Base-by-base conservation (phyloP, 2,329 filamentous ascomycete species). In the Colletotrichum camelliae region DNA sequence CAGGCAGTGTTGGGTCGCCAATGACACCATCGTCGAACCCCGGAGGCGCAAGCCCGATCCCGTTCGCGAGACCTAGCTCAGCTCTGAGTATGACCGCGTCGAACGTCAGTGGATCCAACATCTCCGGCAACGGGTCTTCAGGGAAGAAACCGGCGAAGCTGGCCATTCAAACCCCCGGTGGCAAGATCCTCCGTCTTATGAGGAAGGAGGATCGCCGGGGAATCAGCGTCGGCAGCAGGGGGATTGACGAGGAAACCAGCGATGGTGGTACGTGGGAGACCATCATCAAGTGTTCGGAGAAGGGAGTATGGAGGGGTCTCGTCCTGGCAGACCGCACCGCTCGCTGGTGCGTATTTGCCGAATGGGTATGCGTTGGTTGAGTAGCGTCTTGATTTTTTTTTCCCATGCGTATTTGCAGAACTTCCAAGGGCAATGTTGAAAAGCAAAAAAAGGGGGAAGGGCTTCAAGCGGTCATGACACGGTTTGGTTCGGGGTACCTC, bases 171-270 rank as follows among this genome's bases (percentile, higher is more conserved):
- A 95, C 94, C 7, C 97, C 97, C 0, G 94, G 94, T 35, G 97
- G 97, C 77, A 98, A 98, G 87, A 98, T 99, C 79, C 91, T 98
- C 75, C 90, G 97, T 69, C 88, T 97, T 81, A 95, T 95, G 88
- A 89, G 94, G 79, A 96, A 96, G 87, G 94, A 93, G 80, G 94
- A 95, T 78, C 89, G 90, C 80, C 90, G 89, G 81, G 88, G 87
- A 71, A 86, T 88, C 76, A 89, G 87, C 62, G 86, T 87, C 29
- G 88, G 86, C 61, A 84, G 83, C 66, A 86, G 86, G 70, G 85
- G 83, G 37, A 83, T 82, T 4, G 88, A 89, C 4, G 93, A 94
- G 69, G 91, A 91, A 35, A 83, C 84, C 21, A 92, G 92, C 55
- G 92, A 95, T 78, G 94, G 94, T 21, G 94, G 93, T 55, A 93